These are phyloP conservation scores for Leccinum fallax DNA, from an alignment of 1,284 basidiomycete species.

Conservation along the genomic window DNA sequence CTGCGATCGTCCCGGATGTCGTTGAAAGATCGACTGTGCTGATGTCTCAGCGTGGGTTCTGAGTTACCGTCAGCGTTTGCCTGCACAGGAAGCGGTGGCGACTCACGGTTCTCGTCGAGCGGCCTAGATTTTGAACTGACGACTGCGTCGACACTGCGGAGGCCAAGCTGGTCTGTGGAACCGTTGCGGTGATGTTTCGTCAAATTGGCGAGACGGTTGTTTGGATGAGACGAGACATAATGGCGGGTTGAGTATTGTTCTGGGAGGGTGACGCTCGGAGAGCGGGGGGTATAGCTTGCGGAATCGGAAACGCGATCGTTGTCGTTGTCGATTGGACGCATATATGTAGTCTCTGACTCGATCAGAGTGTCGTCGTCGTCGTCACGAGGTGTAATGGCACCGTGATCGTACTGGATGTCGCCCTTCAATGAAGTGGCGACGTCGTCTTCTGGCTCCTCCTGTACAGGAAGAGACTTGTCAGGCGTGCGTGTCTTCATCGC, in stretches of 20 bases:
- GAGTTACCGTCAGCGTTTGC: conserved; percentile 18
- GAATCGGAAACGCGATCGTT: conserved; percentile 34
- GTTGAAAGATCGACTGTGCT: conserved; percentile 22
- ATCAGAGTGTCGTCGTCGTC: conserved; percentile 54
- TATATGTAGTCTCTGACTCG: conserved; percentile 42
- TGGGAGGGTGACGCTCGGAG: conserved; percentile 60
- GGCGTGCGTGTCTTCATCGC: conserved; percentile 60
- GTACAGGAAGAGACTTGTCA: conserved; percentile 72
- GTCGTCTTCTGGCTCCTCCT: conserved; percentile 76
- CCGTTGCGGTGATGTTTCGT: conserved; percentile 43
- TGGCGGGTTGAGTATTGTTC: conserved; percentile 39
- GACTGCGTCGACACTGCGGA: conserved; percentile 56
- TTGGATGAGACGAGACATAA: conserved; percentile 23
- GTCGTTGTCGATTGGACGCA: conserved; percentile 33
- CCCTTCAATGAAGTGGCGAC: conserved; percentile 39
- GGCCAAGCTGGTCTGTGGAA: conserved; percentile 59
- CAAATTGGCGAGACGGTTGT: conserved; percentile 26
- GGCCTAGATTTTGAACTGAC: conserved; percentile 49
- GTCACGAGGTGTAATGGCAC: conserved; percentile 41
- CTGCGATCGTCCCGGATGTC: conserved; percentile 22
- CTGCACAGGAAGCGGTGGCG: conserved; percentile 5
- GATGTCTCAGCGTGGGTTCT: conserved; percentile 22
- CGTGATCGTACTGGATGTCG: conserved; percentile 29
- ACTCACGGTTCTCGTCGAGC: conserved; percentile 35
- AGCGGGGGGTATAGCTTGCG: conserved; percentile 69